These are phyloP conservation scores for Rutstroemia sydowiana DNA, from an alignment of 2,329 filamentous ascomycete species.

Conservation along the genomic window DNA sequence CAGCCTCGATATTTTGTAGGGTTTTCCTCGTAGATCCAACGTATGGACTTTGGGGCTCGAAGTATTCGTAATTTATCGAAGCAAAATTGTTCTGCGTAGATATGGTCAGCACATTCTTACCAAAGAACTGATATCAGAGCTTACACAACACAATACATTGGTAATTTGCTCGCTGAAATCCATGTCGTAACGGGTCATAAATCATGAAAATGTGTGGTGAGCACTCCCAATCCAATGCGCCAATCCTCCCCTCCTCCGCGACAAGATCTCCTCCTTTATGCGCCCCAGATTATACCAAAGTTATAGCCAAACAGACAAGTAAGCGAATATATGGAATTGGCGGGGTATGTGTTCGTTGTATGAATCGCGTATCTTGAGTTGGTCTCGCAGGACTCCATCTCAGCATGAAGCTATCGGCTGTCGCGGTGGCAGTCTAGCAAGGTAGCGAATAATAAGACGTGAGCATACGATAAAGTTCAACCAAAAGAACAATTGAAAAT, in stretches of 20 bases:
- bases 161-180: conserved; percentile 30
- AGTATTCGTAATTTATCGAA: conserved; percentile 30
- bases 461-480: background rate
- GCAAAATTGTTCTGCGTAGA: conserved; percentile 26
- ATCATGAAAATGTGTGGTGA: conserved; percentile 13
- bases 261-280: conserved; percentile 6
- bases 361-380: conserved; percentile 19
- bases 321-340: background rate
- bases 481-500: background rate
- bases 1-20: conserved; percentile 25
- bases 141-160: conserved; percentile 30
- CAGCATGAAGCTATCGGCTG: conserved; percentile 16
- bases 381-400: conserved; percentile 29
- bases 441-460: background rate
- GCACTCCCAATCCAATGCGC: conserved; percentile 2
- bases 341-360: conserved; percentile 3
- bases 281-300: background rate
- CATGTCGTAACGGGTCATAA: conserved; percentile 24
- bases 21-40: conserved; percentile 17
- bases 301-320: background rate
- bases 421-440: conserved; percentile 10
- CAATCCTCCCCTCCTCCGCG: conserved; percentile 2
- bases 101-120: conserved; percentile 4
- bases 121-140: background rate
- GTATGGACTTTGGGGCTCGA: conserved; percentile 19